phyloP scores from a whole-genome alignment of 2,329 filamentous ascomycete genomes.

The Rosellinia necatrix region DNA sequence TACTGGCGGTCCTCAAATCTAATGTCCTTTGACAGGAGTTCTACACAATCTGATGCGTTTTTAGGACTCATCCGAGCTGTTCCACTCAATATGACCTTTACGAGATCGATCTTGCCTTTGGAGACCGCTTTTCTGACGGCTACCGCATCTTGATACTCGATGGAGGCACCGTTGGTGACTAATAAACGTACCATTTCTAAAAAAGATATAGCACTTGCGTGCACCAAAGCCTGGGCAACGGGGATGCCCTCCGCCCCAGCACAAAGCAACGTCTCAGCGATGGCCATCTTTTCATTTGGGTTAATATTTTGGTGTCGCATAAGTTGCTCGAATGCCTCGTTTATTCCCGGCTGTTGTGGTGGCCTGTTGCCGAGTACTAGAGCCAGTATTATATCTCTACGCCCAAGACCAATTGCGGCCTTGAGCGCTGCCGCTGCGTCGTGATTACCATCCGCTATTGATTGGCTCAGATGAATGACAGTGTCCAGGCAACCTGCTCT shows the following conservation, averaged over 20 bases:
- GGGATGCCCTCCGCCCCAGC: conserved; percentile 60
- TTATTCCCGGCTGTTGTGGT: conserved; percentile 53
- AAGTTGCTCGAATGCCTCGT: conserved; percentile 55
- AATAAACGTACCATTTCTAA: conserved; percentile 61
- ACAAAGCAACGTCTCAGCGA: conserved; percentile 62
- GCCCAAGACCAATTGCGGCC: conserved; percentile 52
- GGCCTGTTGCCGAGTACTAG: conserved; percentile 59
- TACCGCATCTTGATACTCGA: conserved; percentile 57
- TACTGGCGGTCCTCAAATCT: conserved; percentile 50
- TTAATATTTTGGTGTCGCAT: conserved; percentile 52
- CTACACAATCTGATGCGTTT: conserved; percentile 56
- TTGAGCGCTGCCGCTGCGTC: conserved; percentile 58
- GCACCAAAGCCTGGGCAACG: conserved; percentile 52
- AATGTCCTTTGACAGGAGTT: conserved; percentile 53
- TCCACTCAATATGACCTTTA: conserved; percentile 52
- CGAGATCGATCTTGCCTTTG: conserved; percentile 51
- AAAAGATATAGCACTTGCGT: conserved; percentile 55
- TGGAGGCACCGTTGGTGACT: conserved; percentile 56
- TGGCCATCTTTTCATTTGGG: conserved; percentile 54
- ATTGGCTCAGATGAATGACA: conserved; percentile 56
- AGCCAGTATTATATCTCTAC: conserved; percentile 59
- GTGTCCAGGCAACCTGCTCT: conserved; percentile 55
- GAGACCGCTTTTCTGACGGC: conserved; percentile 55
- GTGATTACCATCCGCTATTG: conserved; percentile 57
- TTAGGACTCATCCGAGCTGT: conserved; percentile 48